phyloP scores from a whole-genome alignment of 192 early-diverging fungal genomes.

The Dissophora ornata region DNA sequence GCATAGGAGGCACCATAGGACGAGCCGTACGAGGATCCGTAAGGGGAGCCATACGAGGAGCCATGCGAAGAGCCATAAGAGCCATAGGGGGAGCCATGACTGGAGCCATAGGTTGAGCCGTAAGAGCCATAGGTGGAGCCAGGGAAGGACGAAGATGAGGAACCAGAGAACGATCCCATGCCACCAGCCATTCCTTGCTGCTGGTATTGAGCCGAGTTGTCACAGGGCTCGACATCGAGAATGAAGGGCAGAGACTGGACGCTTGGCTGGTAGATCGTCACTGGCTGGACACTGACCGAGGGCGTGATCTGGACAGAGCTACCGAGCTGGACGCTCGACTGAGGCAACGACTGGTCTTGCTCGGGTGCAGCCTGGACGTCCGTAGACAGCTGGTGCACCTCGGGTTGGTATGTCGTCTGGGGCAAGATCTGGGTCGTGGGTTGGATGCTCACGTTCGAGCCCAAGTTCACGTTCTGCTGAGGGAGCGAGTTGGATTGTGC shows the following conservation, averaged over 20 bases:
- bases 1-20: too few relatives aligned
- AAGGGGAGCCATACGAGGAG: too few relatives aligned
- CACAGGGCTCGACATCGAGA: conserved; percentile 29
- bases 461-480: conserved; percentile 21
- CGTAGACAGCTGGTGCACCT: conserved; percentile 22
- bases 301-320: conserved; percentile 21
- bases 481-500: conserved; percentile 6
- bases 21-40: too few relatives aligned
- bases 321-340: conserved; percentile 36
- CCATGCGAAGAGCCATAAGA: too few relatives aligned
- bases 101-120: too few relatives aligned
- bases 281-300: conserved; percentile 14
- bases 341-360: conserved; percentile 30
- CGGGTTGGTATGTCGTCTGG: conserved; percentile 32
- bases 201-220: neutral
- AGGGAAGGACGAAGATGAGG: too few relatives aligned
- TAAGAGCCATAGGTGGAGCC: too few relatives aligned
- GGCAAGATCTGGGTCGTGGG: conserved; percentile 27
- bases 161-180: too few relatives aligned
- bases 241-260: conserved; percentile 35
- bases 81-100: too few relatives aligned
- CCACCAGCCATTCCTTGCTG: too few relatives aligned
- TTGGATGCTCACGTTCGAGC: conserved; percentile 32
- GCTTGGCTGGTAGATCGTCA: conserved; percentile 27
- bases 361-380: conserved; percentile 7